Percentiles rank a stretch among this genome's conserved stretches.
Evolutionary conservation across 768 basidiomycete genomes (phyloP).

Genomic region (Hericium alpestre): DNA sequence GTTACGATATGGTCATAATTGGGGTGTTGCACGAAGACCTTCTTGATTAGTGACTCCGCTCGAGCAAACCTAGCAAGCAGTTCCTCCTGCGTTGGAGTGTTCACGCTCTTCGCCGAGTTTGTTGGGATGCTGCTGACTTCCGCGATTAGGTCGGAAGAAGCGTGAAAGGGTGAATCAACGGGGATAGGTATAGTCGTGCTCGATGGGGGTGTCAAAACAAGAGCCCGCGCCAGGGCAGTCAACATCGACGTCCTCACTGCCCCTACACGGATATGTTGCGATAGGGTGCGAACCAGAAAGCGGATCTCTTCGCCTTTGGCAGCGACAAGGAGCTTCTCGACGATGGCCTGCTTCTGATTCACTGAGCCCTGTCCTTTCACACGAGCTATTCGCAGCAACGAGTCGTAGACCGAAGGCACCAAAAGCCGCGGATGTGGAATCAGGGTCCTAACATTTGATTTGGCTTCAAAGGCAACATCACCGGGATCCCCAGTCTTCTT

Average conservation of each 20-base stretch:
- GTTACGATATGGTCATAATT: slow-evolving; percentile 60
- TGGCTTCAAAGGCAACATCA: slow-evolving; percentile 81
- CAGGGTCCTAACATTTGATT: slow-evolving; percentile 63
- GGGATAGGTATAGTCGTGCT: slow-evolving; percentile 14
- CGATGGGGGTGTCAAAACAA: slow-evolving; percentile 46
- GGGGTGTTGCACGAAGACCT: slow-evolving; percentile 70
- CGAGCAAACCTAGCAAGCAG: slow-evolving; percentile 33
- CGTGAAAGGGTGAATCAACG: slow-evolving; percentile 20
- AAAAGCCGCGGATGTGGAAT: slow-evolving; percentile 60
- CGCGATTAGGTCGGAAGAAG: slow-evolving; percentile 21
- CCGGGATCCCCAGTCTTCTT: slow-evolving; percentile 68
- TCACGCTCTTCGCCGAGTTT: slow-evolving; percentile 21
- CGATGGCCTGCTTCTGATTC: slow-evolving; percentile 65
- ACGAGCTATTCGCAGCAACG: slow-evolving; percentile 53
- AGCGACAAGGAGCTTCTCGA: slow-evolving; percentile 73
- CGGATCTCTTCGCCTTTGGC: slow-evolving; percentile 83
- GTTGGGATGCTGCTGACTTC: slow-evolving; percentile 15
- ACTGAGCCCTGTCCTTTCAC: slow-evolving; percentile 69
- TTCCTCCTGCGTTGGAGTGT: slow-evolving; percentile 24
- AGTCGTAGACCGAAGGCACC: slow-evolving; percentile 54
- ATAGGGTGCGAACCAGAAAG: slow-evolving; percentile 67
- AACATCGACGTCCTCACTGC: slow-evolving; percentile 79
- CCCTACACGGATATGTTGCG: slow-evolving; percentile 73
- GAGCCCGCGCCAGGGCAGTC: slow-evolving; percentile 68
- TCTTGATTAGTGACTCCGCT: slow-evolving; percentile 58